Conservation (phyloP, 495 filamentous ascomycete genomes). For the Talaromyces wortmannii region DNA sequence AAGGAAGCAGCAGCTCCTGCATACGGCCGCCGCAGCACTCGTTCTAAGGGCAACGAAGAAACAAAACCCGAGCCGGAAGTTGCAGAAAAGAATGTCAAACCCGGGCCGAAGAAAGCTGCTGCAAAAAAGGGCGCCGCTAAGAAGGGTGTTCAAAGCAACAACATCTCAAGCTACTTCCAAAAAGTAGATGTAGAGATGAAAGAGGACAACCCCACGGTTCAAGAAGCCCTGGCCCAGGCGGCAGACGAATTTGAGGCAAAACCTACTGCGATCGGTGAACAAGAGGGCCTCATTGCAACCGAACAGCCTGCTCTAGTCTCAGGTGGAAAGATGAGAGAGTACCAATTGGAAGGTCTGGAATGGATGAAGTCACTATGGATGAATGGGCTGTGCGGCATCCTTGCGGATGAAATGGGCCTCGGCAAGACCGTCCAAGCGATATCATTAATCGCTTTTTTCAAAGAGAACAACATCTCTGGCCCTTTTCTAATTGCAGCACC, state of each 20-base stretch:
- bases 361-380: conserved; percentile 85
- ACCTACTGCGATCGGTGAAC: conserved; percentile 60
- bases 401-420: conserved; percentile 96
- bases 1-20: conserved; percentile 10
- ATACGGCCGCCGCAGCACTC: conserved; percentile 19
- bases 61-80: conserved; percentile 15
- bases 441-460: conserved; percentile 78
- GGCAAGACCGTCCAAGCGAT: conserved; percentile 97
- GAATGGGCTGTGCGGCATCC: conserved; percentile 90
- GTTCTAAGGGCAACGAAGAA: conserved; percentile 26
- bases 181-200: conserved; percentile 49
- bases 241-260: conserved; percentile 50
- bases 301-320: conserved; percentile 78
- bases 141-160: conserved; percentile 25
- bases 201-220: conserved; percentile 42
- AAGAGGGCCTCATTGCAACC: conserved; percentile 64
- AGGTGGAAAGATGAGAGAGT: conserved; percentile 86
- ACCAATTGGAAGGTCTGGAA: conserved; percentile 89
- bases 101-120: conserved; percentile 4
- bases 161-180: conserved; percentile 51
- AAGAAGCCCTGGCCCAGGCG: conserved; percentile 48
- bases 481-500: conserved; percentile 89
- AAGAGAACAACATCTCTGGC: conserved; percentile 79
- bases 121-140: conserved; percentile 20
- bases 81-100: conserved; percentile 11